These are phyloP conservation scores for Dovyalis caffra DNA, from an alignment of 345 rosid genomes.

Conservation along the genomic window DNA sequence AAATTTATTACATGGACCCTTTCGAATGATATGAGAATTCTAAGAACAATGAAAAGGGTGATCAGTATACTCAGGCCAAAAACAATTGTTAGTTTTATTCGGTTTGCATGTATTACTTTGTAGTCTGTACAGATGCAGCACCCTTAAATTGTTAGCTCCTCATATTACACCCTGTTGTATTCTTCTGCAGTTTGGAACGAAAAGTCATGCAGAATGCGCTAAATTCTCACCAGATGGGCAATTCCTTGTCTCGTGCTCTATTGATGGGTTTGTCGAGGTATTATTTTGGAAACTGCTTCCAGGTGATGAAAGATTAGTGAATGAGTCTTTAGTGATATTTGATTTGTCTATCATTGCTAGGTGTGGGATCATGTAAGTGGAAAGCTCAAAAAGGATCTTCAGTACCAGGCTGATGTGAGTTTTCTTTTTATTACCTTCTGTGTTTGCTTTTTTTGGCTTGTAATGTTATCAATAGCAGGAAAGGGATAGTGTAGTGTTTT, in stretches of 20 bases:
- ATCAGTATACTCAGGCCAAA: not conserved
- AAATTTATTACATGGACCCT: not conserved
- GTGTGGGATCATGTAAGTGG: slow-evolving; percentile 99
- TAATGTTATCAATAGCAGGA: not conserved
- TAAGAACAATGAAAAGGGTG: not conserved
- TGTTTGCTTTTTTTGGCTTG: slow-evolving; percentile 7
- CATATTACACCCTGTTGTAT: slow-evolving; percentile 15
- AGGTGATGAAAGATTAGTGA: slow-evolving; percentile 8
- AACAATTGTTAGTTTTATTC: not conserved
- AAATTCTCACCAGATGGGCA: slow-evolving; percentile 97
- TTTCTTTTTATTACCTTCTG: not conserved
- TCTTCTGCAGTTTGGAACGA: slow-evolving; percentile 78
- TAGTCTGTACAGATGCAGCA: not conserved
- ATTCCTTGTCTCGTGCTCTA: slow-evolving; percentile 89
- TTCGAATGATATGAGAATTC: not conserved
- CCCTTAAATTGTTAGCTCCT: not conserved
- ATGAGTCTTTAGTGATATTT: slow-evolving; percentile 20
- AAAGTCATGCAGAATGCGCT: slow-evolving; percentile 96
- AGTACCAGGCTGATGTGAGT: slow-evolving; percentile 95
- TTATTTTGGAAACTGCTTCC: slow-evolving; percentile 8
- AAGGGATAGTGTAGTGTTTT: not conserved
- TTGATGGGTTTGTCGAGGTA: slow-evolving; percentile 98
- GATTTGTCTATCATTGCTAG: slow-evolving; percentile 34
- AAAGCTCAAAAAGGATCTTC: slow-evolving; percentile 97
- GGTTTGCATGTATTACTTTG: not conserved